These are phyloP conservation scores for Urostyla sp. DNA, from an alignment of 73 alveolate genomes.

Conservation along the genomic window DNA sequence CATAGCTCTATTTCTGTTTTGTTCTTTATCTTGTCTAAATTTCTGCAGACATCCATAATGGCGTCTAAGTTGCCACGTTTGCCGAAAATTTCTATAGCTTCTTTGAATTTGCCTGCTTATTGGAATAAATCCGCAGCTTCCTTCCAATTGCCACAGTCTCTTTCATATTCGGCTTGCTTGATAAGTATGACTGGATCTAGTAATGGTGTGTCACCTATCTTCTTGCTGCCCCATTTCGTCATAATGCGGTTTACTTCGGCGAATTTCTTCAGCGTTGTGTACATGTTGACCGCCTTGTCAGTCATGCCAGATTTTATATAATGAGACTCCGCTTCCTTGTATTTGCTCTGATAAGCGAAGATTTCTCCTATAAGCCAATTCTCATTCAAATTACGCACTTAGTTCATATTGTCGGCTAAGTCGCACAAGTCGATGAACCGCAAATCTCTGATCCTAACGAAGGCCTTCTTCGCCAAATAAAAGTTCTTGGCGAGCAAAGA, in stretches of 20 bases:
- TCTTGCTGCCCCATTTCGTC: conserved; percentile 56
- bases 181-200: conserved; percentile 68
- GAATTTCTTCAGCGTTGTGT: conserved; percentile 86
- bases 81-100: conserved; percentile 95
- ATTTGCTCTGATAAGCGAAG: conserved; percentile 89
- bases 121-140: conserved; percentile 88
- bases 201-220: conserved; percentile 60
- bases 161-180: conserved; percentile 88
- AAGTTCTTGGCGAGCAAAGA: conserved; percentile 87
- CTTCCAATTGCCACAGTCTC: conserved; percentile 86
- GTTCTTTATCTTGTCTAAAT: conserved; percentile 79
- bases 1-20: conserved; percentile 87
- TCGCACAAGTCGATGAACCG: conserved; percentile 90
- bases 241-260: conserved; percentile 90
- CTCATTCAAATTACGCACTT: conserved; percentile 81
- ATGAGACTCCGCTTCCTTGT: conserved; percentile 89
- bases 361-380: conserved; percentile 88
- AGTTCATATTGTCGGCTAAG: conserved; percentile 81
- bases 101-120: conserved; percentile 79
- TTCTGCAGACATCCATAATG: conserved; percentile 91
- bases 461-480: conserved; percentile 92
- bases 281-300: conserved; percentile 93
- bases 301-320: conserved; percentile 81
- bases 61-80: conserved; percentile 88
- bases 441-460: conserved; percentile 89